Base-by-base conservation (phyloP, 148 eudicot genomes). In the Nepenthes gracilis region DNA sequence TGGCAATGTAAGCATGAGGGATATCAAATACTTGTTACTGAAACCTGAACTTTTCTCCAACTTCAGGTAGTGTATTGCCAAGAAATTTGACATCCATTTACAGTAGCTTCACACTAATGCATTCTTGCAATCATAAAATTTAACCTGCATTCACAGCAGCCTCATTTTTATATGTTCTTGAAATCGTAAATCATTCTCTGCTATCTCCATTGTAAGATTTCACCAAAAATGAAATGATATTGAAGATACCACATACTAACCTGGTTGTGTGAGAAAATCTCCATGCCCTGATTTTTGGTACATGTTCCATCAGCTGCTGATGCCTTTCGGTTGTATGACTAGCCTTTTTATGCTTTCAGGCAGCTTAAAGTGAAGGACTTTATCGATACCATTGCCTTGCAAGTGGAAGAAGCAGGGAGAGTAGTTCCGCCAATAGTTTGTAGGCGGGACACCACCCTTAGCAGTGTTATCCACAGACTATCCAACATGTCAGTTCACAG, bases 1-100 rank as follows among this genome's bases (percentile, higher is more conserved):
- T 47, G 99, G 99, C 43, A 94, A 77, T 71, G 55, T 94, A 49
- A 86, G 95, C 88, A 89, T 94, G 68, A 82, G 88, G 63, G 99
- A 94, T 65, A 81, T 89, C 55, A 71, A 85, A 72, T 83, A 82
- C 77, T 71, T 94, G 78, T 60, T 94, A 62, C 85, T 94, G 45
- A 74, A 79, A 43, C 90, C 85, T 47, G 77, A 83, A 8, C 80
- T 94, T 55, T 89, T 89, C 84, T 71, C 89, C 65, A 83, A 57
- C 55, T 86, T 79, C 76, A 86, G 97, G 97, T 89, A 80, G 14
- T 38, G 10, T 15, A 33, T 51, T 32, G 59, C 36, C 36, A 36
- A 1, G 8, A 54, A 6, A 12, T 40, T 11, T 8, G 43, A n/a
- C 34, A 49, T 49, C 15, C 53, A 10, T 49, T 11, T 11, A 12